Evolutionary conservation across 73 alveolate genomes (phyloP).

Genomic region (Paramecium biaurelia): DNA sequence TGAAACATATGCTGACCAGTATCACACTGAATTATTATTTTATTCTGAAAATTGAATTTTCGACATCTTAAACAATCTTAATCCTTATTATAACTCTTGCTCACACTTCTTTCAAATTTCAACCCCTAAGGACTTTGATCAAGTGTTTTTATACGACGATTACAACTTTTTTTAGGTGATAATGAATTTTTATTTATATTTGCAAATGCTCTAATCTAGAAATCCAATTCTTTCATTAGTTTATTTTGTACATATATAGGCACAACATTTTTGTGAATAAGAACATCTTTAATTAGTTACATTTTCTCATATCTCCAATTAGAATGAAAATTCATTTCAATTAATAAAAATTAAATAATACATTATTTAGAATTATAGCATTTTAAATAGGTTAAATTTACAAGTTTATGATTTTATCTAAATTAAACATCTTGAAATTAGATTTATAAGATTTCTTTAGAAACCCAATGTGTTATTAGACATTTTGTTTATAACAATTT

Average conservation of each 20-base stretch:
- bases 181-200: not conserved
- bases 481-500: not conserved
- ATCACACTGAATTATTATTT: not conserved
- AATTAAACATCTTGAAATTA: not conserved
- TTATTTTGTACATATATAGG: not conserved
- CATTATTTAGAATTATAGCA: not conserved
- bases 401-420: not conserved
- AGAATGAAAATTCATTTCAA: not conserved
- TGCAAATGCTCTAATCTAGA: not conserved
- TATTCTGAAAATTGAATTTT: not conserved
- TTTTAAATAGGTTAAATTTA: not conserved
- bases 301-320: not conserved
- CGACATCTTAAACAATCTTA: not conserved
- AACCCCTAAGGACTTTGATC: not conserved
- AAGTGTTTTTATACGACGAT: not conserved
- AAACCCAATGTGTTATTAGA: not conserved
- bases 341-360: not conserved
- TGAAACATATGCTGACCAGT: constrained; percentile 7
- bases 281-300: not conserved
- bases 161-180: not conserved
- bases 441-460: not conserved
- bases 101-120: not conserved
- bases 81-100: not conserved
- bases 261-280: not conserved
- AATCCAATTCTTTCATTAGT: constrained; percentile 3